A percentile compares a stretch with the other conserved stretches of the same genome.
These are phyloP conservation scores for Phytophthora gonapodyides DNA, from an alignment of 352 stramenopile species.

Conservation along the genomic window DNA sequence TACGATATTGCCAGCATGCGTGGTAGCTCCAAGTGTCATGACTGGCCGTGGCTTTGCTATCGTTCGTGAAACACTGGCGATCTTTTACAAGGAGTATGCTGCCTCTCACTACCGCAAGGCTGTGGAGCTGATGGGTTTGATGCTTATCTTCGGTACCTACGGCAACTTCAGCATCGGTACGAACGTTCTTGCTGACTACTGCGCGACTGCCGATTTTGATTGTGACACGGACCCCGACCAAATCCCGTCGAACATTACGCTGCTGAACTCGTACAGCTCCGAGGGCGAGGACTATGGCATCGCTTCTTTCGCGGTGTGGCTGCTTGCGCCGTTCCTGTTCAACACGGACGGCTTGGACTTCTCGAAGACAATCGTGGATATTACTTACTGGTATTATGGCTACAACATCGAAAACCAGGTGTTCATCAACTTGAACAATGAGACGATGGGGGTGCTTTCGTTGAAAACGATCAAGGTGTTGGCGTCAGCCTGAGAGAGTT, in stretches of 20 bases:
- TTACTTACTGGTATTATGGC: slow-evolving; percentile 85
- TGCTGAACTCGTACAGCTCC: slow-evolving; percentile 76
- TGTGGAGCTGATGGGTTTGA: slow-evolving; percentile 76
- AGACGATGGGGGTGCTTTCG: too few species aligned
- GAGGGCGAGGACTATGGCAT: slow-evolving; percentile 89
- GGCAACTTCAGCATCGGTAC: slow-evolving; percentile 83
- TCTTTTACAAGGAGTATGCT: slow-evolving; percentile 89
- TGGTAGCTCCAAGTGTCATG: slow-evolving; percentile 85
- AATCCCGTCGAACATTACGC: slow-evolving; percentile 71
- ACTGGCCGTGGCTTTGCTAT: slow-evolving; percentile 87
- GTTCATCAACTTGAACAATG: too few species aligned
- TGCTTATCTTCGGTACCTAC: slow-evolving; percentile 83
- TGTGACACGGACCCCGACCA: slow-evolving; percentile 55
- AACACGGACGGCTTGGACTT: slow-evolving; percentile 90
- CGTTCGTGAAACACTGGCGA: slow-evolving; percentile 81
- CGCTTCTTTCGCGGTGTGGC: slow-evolving; percentile 87
- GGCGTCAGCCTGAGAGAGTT: too few species aligned
- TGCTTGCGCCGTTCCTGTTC: slow-evolving; percentile 87
- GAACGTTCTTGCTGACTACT: slow-evolving; percentile 58
- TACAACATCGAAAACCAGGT: too few species aligned
- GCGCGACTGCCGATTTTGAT: slow-evolving; percentile 49
- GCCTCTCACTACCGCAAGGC: slow-evolving; percentile 85
- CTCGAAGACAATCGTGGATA: slow-evolving; percentile 82
- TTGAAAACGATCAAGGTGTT: too few species aligned
- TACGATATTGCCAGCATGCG: slow-evolving; percentile 89